phyloP scores from a whole-genome alignment of 495 filamentous ascomycete genomes.

The Lophiostoma macrostomum region DNA sequence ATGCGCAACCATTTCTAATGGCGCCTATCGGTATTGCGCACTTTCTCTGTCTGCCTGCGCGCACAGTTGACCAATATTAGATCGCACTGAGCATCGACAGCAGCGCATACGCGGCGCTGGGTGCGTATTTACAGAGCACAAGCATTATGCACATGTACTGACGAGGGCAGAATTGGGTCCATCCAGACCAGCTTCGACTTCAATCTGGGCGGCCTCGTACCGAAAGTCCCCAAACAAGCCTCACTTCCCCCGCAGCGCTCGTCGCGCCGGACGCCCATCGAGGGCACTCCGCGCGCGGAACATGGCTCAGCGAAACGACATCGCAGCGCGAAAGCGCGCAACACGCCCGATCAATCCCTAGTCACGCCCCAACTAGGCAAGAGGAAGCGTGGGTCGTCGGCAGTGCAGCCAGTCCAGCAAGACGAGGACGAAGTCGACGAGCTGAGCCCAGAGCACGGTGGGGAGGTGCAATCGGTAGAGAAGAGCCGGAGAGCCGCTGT shows the following conservation, averaged over 20 bases:
- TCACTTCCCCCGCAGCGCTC: slow-evolving; percentile 10
- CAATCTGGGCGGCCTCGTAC: slow-evolving; percentile 11
- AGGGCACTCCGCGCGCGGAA: background rate
- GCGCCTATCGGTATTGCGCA: background rate
- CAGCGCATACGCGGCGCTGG: slow-evolving; percentile 30
- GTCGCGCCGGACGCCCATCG: background rate
- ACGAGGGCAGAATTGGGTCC: slow-evolving; percentile 1
- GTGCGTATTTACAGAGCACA: background rate
- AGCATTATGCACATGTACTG: background rate
- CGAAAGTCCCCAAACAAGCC: background rate
- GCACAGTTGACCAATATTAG: background rate
- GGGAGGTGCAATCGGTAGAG: slow-evolving; percentile 8
- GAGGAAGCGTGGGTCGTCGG: slow-evolving; percentile 19
- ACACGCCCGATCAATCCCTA: background rate
- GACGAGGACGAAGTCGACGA: slow-evolving; percentile 19
- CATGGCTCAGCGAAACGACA: slow-evolving; percentile 4
- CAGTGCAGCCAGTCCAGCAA: background rate
- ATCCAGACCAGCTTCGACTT: slow-evolving; percentile 20
- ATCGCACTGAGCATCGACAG: slow-evolving; percentile 16
- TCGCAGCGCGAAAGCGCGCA: slow-evolving; percentile 13
- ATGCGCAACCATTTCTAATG: slow-evolving; percentile 1
- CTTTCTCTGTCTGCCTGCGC: background rate
- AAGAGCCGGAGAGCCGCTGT: slow-evolving; percentile 14
- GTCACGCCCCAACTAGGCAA: slow-evolving; percentile 21
- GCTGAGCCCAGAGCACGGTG: slow-evolving; percentile 15